phyloP scores from a whole-genome alignment of 1,139 yeast genomes.

The Suhomyces choctaworum region DNA sequence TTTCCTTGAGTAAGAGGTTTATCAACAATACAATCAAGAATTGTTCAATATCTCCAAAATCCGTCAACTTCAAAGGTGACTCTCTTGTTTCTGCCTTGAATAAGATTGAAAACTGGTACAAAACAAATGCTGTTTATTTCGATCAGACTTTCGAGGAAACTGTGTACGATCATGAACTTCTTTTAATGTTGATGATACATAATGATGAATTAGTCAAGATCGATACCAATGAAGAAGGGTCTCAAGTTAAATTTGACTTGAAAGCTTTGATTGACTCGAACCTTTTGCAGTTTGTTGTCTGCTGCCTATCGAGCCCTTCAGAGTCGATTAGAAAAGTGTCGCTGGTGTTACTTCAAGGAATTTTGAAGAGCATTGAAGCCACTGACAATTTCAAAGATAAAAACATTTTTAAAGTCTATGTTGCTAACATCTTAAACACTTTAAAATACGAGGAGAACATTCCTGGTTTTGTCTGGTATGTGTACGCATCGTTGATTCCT shows the following conservation, averaged over 20 bases:
- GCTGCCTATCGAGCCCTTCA: slow-evolving; percentile 38
- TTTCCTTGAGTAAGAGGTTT: slow-evolving; percentile 54
- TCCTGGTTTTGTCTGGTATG: slow-evolving; percentile 35
- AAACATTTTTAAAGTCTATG: slow-evolving; percentile 53
- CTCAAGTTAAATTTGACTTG: slow-evolving; percentile 41
- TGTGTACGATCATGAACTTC: slow-evolving; percentile 61
- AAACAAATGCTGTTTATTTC: slow-evolving; percentile 14
- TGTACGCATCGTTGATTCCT: slow-evolving; percentile 54
- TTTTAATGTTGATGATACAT: slow-evolving; percentile 56
- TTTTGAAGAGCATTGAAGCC: slow-evolving; percentile 37
- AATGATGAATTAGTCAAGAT: slow-evolving; percentile 58
- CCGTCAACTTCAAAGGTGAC: slow-evolving; percentile 1
- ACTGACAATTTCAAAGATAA: slow-evolving; percentile 57
- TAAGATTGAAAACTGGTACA: slow-evolving; percentile 21
- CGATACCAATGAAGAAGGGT: slow-evolving; percentile 18
- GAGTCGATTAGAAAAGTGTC: slow-evolving; percentile 24
- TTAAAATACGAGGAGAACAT: slow-evolving; percentile 20
- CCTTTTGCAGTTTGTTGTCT: slow-evolving; percentile 57
- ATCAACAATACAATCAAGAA: slow-evolving; percentile 49
- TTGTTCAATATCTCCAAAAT: slow-evolving; percentile 3
- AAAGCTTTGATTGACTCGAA: slow-evolving; percentile 59
- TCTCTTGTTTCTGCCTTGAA: slow-evolving; percentile 4
- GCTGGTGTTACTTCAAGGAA: slow-evolving; percentile 41
- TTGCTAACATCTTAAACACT: slow-evolving; percentile 62
- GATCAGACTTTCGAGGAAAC: slow-evolving; percentile 24